phyloP scores from a whole-genome alignment of 1,284 basidiomycete species.

The Waitea zeae region DNA sequence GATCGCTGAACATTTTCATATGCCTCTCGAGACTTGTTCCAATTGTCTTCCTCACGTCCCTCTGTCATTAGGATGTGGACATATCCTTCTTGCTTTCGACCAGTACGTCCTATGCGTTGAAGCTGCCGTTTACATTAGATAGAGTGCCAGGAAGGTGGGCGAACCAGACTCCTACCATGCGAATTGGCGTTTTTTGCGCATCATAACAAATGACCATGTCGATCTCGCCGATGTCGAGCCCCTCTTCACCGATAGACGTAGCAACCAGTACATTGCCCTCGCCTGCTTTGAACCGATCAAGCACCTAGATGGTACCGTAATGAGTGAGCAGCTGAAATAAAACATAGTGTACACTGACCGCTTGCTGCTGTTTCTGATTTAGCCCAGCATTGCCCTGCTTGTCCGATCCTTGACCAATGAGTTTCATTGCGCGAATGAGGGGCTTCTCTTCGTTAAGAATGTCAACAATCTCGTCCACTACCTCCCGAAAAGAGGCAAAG shows the following conservation, averaged over 20 bases:
- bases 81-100: conserved; percentile 79
- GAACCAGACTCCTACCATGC: conserved; percentile 51
- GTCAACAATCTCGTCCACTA: conserved; percentile 83
- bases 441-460: conserved; percentile 56
- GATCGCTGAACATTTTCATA: conserved; percentile 85
- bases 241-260: conserved; percentile 96
- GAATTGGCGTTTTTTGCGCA: conserved; percentile 89
- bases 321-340: background rate
- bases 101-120: conserved; percentile 92
- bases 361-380: conserved; percentile 82
- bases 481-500: conserved; percentile 80
- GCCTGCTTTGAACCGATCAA: conserved; percentile 76
- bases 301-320: conserved; percentile 32
- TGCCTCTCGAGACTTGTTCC: conserved; percentile 77
- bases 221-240: conserved; percentile 98
- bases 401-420: conserved; percentile 85
- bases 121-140: too few relatives aligned
- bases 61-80: conserved; percentile 92
- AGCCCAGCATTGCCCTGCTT: conserved; percentile 80
- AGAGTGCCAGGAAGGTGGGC: background rate
- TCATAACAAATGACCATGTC: conserved; percentile 97
- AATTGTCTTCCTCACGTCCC: conserved; percentile 81
- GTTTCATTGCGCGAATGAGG: conserved; percentile 62
- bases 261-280: conserved; percentile 89
- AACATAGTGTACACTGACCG: conserved; percentile 26